Conservation (phyloP, 805 yeast genomes). For the Ogataea naganishii region DNA sequence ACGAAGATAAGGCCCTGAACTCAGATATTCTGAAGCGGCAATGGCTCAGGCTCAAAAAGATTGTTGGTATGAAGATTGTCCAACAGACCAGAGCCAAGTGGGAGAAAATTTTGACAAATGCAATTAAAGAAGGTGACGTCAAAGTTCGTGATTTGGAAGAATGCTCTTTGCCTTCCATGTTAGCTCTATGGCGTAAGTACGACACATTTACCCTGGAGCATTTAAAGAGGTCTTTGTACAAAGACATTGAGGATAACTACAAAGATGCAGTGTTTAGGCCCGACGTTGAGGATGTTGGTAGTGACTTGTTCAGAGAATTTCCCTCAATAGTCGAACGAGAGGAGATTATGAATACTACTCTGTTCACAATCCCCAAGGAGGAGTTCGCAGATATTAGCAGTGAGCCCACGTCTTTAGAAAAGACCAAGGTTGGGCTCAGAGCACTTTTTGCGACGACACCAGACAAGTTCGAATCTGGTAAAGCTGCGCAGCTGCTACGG, state of each 20-base stretch:
- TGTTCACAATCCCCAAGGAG: constrained; percentile 30
- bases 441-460: constrained; percentile 52
- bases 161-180: constrained; percentile 41
- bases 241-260: constrained; percentile 37
- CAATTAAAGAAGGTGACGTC: constrained; percentile 48
- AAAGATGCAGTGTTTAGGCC: constrained; percentile 34
- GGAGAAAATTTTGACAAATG: constrained; percentile 54
- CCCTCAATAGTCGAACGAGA: constrained; percentile 70
- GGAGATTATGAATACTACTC: constrained; percentile 34
- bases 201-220: constrained; percentile 7
- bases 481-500: constrained; percentile 39
- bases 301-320: constrained; percentile 37
- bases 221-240: constrained; percentile 28
- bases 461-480: constrained; percentile 34
- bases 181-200: constrained; percentile 57
- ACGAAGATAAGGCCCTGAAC: constrained; percentile 22
- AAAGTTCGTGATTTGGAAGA: constrained; percentile 39
- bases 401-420: constrained; percentile 20
- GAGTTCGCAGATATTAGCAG: constrained; percentile 4
- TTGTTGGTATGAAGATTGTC: constrained; percentile 50
- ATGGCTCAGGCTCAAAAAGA: constrained; percentile 62
- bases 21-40: constrained; percentile 43
- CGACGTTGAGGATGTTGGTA: constrained; percentile 16
- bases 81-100: constrained; percentile 47
- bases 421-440: constrained; percentile 33